Percentiles rank a stretch among this genome's conserved stretches.
Evolutionary conservation across 2,329 filamentous ascomycete genomes (phyloP).

Genomic region (Fusarium torulosum): DNA sequence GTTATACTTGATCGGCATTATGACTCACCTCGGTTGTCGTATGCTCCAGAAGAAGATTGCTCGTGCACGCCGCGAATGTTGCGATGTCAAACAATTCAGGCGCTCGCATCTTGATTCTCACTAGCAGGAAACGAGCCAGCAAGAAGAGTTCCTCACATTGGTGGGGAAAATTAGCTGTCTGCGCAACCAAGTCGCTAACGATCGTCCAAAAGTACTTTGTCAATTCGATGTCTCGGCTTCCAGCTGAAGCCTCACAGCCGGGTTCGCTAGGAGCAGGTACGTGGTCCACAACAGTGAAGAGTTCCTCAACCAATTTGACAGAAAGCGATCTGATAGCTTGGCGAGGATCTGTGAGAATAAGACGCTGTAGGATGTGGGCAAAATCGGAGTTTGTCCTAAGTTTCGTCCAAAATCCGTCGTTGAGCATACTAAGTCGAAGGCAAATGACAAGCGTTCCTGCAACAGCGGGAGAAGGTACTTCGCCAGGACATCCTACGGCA

Average conservation of each 20-base stretch:
- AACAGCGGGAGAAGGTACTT: constrained; percentile 47
- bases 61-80: constrained; percentile 48
- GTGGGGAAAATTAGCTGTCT: constrained; percentile 48
- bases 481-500: constrained; percentile 41
- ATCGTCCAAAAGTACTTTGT: constrained; percentile 51
- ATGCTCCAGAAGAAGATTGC: constrained; percentile 56
- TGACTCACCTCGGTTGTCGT: constrained; percentile 56
- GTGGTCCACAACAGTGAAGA: constrained; percentile 27
- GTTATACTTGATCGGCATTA: background rate
- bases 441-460: constrained; percentile 47
- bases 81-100: constrained; percentile 51
- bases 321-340: constrained; percentile 48
- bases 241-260: background rate
- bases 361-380: constrained; percentile 35
- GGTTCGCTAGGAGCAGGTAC: constrained; percentile 3
- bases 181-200: constrained; percentile 52
- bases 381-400: constrained; percentile 43
- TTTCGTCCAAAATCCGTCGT: constrained; percentile 49
- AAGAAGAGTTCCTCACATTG: constrained; percentile 62
- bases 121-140: constrained; percentile 57
- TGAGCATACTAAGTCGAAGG: constrained; percentile 48
- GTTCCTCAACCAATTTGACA: constrained; percentile 53
- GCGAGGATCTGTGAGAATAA: constrained; percentile 49
- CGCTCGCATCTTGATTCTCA: constrained; percentile 47
- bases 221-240: constrained; percentile 26